Evolutionary conservation across 306 rosid genomes (phyloP), one percentile per base, ranked within the genome.

Genomic region (Albizia julibrissin): DNA sequence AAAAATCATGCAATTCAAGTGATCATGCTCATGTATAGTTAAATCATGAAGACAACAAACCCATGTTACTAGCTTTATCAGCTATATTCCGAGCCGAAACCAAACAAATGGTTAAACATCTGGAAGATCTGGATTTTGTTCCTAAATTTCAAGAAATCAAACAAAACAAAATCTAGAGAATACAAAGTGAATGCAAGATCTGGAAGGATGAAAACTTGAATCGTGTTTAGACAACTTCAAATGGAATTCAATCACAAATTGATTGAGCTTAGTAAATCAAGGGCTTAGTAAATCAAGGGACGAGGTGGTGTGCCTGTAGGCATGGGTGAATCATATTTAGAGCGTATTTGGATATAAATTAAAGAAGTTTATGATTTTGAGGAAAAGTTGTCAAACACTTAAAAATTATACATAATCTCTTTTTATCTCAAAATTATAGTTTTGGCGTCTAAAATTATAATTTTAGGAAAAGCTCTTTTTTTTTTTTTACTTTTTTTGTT

Each of bases 131-230:
- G n/a, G n/a, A n/a, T n/a, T n/a, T n/a, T n/a, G n/a, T n/a, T 10
- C 2, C 6, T 52, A 29, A 64, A 10, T 6, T 22, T 46, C 44
- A 75, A 19, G 44, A 68, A 5, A 29, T 54, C 62, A 54, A 50
- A 50, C 9, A 50, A 54, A 18, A 50, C n/a, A 58, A 29, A 56
- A n/a, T 2, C 37, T 1, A 22, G 10, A 18, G 27, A n/a, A 26
- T 29, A n/a, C 70, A 76, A 56, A 50, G 10, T 3, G 15, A 46
- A n/a, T 68, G 24, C 4, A 81, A 80, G 78, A 43, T 72, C 72
- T 5, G 72, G 42, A 21, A 31, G 76, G 77, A 44, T 22, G 8
- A 69, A 69, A 81, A 93, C 95, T 92, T 84, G 91, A 26, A 44
- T 27, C 81, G 87, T 46, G 65, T 77, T 79, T 27, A 87, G 87